Evolutionary conservation across 805 yeast genomes (phyloP), one percentile per base, ranked within the genome.

Genomic region (Lachancea quebecensis): DNA sequence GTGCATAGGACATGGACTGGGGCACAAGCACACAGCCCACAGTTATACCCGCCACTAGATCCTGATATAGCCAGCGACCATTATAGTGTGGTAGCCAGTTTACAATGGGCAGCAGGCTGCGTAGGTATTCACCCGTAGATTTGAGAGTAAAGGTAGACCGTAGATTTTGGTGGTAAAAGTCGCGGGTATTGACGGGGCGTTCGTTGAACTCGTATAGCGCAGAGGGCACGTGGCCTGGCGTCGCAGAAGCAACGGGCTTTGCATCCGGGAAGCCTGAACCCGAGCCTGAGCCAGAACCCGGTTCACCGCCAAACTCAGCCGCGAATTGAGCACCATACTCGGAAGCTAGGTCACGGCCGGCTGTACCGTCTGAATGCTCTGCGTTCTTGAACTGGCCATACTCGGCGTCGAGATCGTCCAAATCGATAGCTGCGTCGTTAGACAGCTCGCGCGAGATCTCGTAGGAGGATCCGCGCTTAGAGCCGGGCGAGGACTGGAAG

Each of bases 1-100:
- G 80, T 8, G 97, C 97, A 61, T 90, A 90, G 0, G 96, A 89
- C 97, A 90, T 90, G 3, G 93, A 81, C 66, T 90, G 97, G 3
- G 97, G 97, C 28, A 90, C 96, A 53, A 89, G 74, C 15, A 90
- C 96, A 50, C 85, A 80, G 38, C 97, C 97, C 16, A 90, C 95
- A 1, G 97, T 87, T 48, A 90, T 74, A 62, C 97, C 97, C 2
- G 97, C 96, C 45, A 89, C 81, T 50, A 90, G 64, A 65, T 90
- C 97, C 28, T 87, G 78, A 47, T 78, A 78, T 12, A 82, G 67
- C 97, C 97, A 90, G 27, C 74, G 73, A 10, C 72, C 56, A 59
- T 90, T 90, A 67, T 90, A 90, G 59, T 87, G 86, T 46, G 82
- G 75, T 38, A 89, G 78, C 97, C 97, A 90, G n/a, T 72, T 68